Conservation (phyloP, 805 yeast genomes). For the Hemisphaericaspora nanyangensis region DNA sequence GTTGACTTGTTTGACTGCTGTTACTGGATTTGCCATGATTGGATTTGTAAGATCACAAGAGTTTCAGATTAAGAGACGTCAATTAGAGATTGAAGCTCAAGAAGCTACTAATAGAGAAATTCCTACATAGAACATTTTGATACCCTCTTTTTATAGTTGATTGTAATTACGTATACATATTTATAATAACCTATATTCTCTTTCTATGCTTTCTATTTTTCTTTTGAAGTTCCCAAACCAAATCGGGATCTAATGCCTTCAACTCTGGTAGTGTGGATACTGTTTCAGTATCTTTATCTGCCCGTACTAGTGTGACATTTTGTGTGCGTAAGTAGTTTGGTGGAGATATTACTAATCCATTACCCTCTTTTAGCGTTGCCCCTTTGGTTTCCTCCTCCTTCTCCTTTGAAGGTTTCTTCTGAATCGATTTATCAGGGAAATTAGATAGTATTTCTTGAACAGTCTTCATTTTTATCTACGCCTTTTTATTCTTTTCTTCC, state of each 20-base stretch:
- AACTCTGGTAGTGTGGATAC: constrained; percentile 16
- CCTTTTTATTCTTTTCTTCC: constrained; percentile 21
- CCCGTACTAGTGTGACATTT: constrained; percentile 1
- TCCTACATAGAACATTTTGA: constrained; percentile 37
- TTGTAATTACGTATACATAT: too few species aligned
- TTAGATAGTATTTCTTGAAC: constrained; percentile 12
- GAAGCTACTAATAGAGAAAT: constrained; percentile 47
- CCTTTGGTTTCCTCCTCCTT: too few species aligned
- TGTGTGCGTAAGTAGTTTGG: background rate
- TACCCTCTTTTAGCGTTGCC: background rate
- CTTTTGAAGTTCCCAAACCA: constrained; percentile 14
- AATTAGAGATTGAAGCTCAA: constrained; percentile 61
- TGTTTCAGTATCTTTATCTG: constrained; percentile 1
- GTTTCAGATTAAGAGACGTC: constrained; percentile 42
- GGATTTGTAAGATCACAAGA: constrained; percentile 42
- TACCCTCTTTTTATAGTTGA: background rate
- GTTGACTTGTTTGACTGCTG: constrained; percentile 50
- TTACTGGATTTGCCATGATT: constrained; percentile 47
- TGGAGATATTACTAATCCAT: background rate
- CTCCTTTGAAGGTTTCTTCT: too few species aligned
- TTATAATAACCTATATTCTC: constrained; percentile 1
- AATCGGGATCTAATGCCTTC: constrained; percentile 25
- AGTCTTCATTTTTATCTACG: constrained; percentile 7
- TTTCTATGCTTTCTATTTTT: constrained; percentile 11
- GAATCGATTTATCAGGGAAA: too few species aligned